phyloP scores from a whole-genome alignment of 805 yeast species.

The Kodamaea laetipori region DNA sequence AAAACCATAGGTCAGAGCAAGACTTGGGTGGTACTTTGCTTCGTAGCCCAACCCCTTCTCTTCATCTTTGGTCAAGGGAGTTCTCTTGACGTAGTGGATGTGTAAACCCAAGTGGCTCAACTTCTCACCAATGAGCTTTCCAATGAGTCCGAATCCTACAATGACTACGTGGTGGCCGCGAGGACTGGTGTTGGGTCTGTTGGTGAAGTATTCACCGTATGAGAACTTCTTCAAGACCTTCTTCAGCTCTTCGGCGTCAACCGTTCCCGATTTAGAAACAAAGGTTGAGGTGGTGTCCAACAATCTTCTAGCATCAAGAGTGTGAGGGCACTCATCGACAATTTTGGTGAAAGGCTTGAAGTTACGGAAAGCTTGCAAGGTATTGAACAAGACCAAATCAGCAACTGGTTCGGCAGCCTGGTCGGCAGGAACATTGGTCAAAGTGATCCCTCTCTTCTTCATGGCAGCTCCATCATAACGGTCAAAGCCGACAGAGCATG shows the following conservation, averaged over 20 bases:
- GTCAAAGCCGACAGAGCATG: slow-evolving; percentile 62
- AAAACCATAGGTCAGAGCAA: slow-evolving; percentile 35
- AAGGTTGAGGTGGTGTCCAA: slow-evolving; percentile 36
- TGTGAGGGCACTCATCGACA: slow-evolving; percentile 24
- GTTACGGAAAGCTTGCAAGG: slow-evolving; percentile 62
- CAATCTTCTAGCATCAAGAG: slow-evolving; percentile 47
- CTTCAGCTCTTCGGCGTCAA: slow-evolving; percentile 8
- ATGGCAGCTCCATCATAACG: slow-evolving; percentile 47
- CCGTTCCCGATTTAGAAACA: slow-evolving; percentile 33
- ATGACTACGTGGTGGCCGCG: slow-evolving; percentile 59
- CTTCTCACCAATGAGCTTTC: slow-evolving; percentile 61
- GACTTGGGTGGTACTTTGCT: slow-evolving; percentile 41
- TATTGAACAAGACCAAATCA: slow-evolving; percentile 62
- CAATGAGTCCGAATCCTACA: slow-evolving; percentile 78
- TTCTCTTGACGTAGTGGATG: slow-evolving; percentile 62
- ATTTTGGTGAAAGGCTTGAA: slow-evolving; percentile 37
- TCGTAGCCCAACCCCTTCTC: slow-evolving; percentile 44
- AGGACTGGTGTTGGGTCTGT: slow-evolving; percentile 51
- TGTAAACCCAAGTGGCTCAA: slow-evolving; percentile 64
- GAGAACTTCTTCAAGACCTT: slow-evolving; percentile 22
- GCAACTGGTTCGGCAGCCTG: slow-evolving; percentile 72
- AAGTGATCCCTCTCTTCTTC: slow-evolving; percentile 44
- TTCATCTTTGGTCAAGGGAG: slow-evolving; percentile 36
- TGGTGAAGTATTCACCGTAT: slow-evolving; percentile 50
- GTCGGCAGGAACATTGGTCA: slow-evolving; percentile 59